Base-by-base conservation (phyloP, 495 filamentous ascomycete species). In the Aspergillus heteromorphus region DNA sequence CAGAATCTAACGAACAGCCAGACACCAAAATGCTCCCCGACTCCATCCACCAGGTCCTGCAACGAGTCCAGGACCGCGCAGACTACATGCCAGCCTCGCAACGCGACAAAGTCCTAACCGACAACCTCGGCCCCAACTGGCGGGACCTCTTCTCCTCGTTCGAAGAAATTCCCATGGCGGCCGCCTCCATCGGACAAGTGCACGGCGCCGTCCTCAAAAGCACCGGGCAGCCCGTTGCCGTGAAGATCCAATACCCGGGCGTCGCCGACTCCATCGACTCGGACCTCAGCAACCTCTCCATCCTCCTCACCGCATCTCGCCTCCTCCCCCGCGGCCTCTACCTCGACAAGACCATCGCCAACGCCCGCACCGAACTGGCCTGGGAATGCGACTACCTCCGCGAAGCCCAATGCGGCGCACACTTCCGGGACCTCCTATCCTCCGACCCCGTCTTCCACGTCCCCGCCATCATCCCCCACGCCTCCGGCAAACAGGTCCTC, bases 221-320 rank as follows among this genome's bases (percentile, higher is more conserved):
- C 6, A 90, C 75, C 49, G 85, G 86, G 38, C 75, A 84, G 53
- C 76, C 78, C 42, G 93, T 98, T 5, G 93, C 92, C 11, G 90
- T 98, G 53, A 98, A 98, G 66, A 83, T 98, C 16, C 93, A 98
- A 70, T 98, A 97, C 65, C 93, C 93, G 4, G 93, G 93, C n/a
- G 95, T 98, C 0, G 88, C 92, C 2, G 85, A 87, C 65, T 95
- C 89, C 7, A 98, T 98, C 58, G 89, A 93, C 69, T 96, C 92
- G 6, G 93, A 98, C 62, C 79, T 98, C 1, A 91, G 86, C 70
- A 98, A 98, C 59, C 79, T 98, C 27, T 87, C 88, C 9, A 78
- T 98, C 52, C 83, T 98, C 5, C 83, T 98, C 6, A 92, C 88
- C 8, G 93, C 93, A 23, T 93, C 91, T 11, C 83, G 86, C 27